Evolutionary conservation across 495 filamentous ascomycete species (phyloP).

Genomic region (Xylaria curta): DNA sequence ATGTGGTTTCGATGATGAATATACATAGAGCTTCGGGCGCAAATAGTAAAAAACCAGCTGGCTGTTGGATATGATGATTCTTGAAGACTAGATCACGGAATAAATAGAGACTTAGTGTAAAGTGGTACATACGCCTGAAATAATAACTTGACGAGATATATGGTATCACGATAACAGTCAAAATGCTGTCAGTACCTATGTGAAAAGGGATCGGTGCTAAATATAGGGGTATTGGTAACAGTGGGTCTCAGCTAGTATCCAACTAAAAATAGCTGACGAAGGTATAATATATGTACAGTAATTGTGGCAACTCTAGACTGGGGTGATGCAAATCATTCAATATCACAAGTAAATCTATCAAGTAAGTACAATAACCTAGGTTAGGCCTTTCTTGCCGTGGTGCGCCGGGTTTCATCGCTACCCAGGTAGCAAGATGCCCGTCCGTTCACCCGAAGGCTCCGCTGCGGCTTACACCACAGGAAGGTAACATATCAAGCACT

Average conservation of each 20-base stretch:
- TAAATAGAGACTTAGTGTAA: background rate
- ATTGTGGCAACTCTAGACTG: background rate
- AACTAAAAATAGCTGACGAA: background rate
- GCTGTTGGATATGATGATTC: background rate
- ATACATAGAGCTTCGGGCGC: background rate
- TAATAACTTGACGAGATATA: background rate
- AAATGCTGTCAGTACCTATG: no score
- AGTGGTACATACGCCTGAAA: background rate
- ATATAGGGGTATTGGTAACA: no score
- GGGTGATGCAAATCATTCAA: background rate
- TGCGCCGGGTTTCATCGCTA: no score
- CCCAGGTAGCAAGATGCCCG: conserved; percentile 1
- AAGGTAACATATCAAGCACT: background rate
- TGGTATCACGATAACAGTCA: background rate
- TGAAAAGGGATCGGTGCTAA: no score
- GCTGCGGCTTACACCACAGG: background rate
- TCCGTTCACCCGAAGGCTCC: conserved; percentile 19
- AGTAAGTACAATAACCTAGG: no score
- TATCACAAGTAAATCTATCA: background rate
- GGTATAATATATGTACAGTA: background rate
- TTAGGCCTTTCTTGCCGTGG: conserved; percentile 3
- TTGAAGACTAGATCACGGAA: background rate
- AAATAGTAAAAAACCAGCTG: background rate
- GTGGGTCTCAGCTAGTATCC: no score
- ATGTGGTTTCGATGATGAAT: background rate